Evolutionary conservation across 345 rosid species (phyloP).

Genomic region (Nephelium lappaceum): DNA sequence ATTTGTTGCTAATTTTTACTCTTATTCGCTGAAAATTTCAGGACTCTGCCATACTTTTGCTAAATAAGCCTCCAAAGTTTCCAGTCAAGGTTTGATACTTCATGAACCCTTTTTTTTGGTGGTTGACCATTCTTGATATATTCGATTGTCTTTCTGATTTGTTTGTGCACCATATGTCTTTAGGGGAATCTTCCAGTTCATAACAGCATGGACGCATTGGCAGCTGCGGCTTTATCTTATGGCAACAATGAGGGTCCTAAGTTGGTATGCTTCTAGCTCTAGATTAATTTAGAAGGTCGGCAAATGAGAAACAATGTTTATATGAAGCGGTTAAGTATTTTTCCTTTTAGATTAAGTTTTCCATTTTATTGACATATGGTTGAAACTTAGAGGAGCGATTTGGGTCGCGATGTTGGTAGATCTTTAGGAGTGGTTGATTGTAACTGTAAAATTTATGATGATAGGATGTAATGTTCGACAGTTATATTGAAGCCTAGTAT

Average conservation of each 20-base stretch:
- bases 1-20: slow-evolving; percentile 5
- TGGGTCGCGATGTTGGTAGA: neutral
- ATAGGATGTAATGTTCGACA: neutral
- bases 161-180: slow-evolving; percentile 2
- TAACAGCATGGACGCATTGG: slow-evolving; percentile 94
- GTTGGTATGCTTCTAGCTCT: slow-evolving; percentile 52
- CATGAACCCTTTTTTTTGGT: neutral
- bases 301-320: neutral
- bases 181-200: slow-evolving; percentile 86
- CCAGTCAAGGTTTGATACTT: slow-evolving; percentile 74
- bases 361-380: neutral
- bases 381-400: neutral
- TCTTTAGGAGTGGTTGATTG: neutral
- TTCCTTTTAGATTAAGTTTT: neutral
- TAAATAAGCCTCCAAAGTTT: slow-evolving; percentile 86
- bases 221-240: slow-evolving; percentile 90
- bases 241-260: slow-evolving; percentile 84
- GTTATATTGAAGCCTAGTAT: neutral
- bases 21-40: slow-evolving; percentile 28
- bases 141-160: slow-evolving; percentile 12
- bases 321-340: neutral
- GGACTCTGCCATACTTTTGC: slow-evolving; percentile 82
- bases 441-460: neutral
- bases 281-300: neutral
- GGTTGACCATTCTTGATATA: neutral